Evolutionary conservation across 1,139 yeast genomes (phyloP).

Genomic region (Taiozyma onychis): DNA sequence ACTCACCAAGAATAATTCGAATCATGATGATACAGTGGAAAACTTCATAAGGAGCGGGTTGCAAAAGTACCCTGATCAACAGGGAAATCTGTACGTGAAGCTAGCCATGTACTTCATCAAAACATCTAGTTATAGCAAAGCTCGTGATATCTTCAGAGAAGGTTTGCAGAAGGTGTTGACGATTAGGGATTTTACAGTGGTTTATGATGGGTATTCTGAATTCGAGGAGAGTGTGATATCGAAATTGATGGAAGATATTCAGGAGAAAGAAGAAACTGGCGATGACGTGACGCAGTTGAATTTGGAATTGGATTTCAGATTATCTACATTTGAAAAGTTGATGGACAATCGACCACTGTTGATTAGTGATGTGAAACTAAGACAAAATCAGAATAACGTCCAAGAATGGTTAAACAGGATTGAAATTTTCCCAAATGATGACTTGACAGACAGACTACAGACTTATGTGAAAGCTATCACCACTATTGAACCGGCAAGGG

Average conservation of each 20-base stretch:
- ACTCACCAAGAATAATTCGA: constrained; percentile 13
- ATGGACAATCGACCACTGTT: constrained; percentile 50
- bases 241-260: constrained; percentile 30
- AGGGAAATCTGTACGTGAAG: constrained; percentile 43
- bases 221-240: constrained; percentile 50
- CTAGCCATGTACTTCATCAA: constrained; percentile 45
- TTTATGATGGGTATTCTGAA: constrained; percentile 62
- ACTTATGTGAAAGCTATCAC: constrained; percentile 65
- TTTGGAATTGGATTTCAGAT: constrained; percentile 33
- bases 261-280: constrained; percentile 12
- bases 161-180: constrained; percentile 43
- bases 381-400: constrained; percentile 58
- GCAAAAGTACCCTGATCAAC: constrained; percentile 54
- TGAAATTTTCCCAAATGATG: constrained; percentile 32
- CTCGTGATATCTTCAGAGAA: constrained; percentile 43
- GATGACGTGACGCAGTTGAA: constrained; percentile 14
- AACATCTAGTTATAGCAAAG: constrained; percentile 33
- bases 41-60: constrained; percentile 35
- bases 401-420: constrained; percentile 66
- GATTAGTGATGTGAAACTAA: constrained; percentile 59
- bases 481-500: constrained; percentile 58
- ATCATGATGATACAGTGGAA: constrained; percentile 26
- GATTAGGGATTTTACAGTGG: constrained; percentile 54
- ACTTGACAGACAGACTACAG: constrained; percentile 39
- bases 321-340: constrained; percentile 50